Evolutionary conservation across 2,329 filamentous ascomycete genomes (phyloP).

Genomic region (Hansfordia pulvinata): DNA sequence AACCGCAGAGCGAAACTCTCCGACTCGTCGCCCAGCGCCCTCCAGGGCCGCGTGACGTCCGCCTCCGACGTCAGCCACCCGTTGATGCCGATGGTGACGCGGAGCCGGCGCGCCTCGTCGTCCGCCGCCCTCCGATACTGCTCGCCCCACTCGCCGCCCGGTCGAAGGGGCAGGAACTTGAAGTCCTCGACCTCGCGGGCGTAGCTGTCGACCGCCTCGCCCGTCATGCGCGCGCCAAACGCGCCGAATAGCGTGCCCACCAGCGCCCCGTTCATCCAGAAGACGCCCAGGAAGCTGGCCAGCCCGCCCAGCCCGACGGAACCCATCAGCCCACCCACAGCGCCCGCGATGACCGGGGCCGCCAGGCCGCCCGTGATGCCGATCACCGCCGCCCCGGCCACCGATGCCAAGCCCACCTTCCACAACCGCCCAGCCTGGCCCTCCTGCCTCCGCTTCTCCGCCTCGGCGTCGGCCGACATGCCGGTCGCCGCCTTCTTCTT

Average conservation of each 20-base stretch:
- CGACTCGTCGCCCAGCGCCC: conserved; percentile 52
- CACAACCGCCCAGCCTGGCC: conserved; percentile 61
- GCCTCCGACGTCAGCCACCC: conserved; percentile 69
- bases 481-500: conserved; percentile 25
- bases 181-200: conserved; percentile 77
- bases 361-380: conserved; percentile 86
- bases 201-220: conserved; percentile 78
- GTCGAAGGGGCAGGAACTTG: conserved; percentile 68
- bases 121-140: conserved; percentile 14
- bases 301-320: conserved; percentile 75
- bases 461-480: conserved; percentile 66
- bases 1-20: conserved; percentile 79
- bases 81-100: conserved; percentile 75
- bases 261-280: conserved; percentile 74
- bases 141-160: conserved; percentile 27
- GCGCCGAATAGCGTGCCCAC: conserved; percentile 83
- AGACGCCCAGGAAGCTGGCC: conserved; percentile 71
- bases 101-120: conserved; percentile 37
- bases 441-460: conserved; percentile 57
- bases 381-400: conserved; percentile 81
- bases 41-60: conserved; percentile 72
- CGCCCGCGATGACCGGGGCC: conserved; percentile 75
- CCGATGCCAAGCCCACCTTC: conserved; percentile 83
- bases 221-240: conserved; percentile 68
- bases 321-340: conserved; percentile 73